Percentiles rank a stretch among this genome's conserved stretches.
phyloP scores from a whole-genome alignment of 2,329 filamentous ascomycete species.

The Aspergillus caelatus region DNA sequence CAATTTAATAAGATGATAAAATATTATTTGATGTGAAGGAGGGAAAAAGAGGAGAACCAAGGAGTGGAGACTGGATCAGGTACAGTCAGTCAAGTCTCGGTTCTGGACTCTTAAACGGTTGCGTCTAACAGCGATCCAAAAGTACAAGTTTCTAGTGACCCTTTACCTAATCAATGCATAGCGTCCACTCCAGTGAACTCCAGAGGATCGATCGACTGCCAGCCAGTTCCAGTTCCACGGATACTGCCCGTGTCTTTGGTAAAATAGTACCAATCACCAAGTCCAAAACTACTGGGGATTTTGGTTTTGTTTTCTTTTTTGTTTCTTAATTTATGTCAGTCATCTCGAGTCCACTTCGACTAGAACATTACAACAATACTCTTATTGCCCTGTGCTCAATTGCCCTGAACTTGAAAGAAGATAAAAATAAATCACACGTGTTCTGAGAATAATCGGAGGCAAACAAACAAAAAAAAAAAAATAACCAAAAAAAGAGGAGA shows the following conservation, averaged over 20 bases:
- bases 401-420: background rate
- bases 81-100: background rate
- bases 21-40: background rate
- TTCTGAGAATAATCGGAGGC: background rate
- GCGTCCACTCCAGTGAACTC: background rate
- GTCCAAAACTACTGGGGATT: background rate
- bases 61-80: background rate
- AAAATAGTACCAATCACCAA: background rate
- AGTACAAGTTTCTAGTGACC: background rate
- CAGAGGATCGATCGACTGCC: conserved; percentile 11
- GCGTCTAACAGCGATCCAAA: background rate
- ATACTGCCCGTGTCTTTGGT: conserved; percentile 7
- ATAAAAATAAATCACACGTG: background rate
- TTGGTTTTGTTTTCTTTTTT: background rate
- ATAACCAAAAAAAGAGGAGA: background rate
- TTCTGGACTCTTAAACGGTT: conserved; percentile 2
- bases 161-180: conserved; percentile 3
- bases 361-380: background rate
- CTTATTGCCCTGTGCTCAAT: background rate
- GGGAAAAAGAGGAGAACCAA: background rate
- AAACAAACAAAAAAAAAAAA: background rate
- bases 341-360: background rate
- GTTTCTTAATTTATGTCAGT: background rate
- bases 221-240: conserved; percentile 14
- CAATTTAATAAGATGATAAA: background rate